Evolutionary conservation across 108 stramenopile species (phyloP), one percentile per base, ranked within the genome.

Genomic region (Epipyxis sp.): DNA sequence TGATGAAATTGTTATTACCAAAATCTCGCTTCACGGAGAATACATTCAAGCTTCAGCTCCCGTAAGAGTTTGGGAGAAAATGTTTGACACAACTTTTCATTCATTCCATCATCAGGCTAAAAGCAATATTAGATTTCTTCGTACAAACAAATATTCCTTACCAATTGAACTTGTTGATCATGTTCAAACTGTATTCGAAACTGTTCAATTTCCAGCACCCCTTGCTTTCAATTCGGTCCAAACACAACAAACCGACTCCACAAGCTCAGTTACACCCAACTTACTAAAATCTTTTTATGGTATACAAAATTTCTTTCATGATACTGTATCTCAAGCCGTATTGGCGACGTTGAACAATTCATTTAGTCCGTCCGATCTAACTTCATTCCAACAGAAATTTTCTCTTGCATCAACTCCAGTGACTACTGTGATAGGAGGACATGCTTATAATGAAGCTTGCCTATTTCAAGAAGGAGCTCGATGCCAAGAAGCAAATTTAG

Each of bases 401-500:
- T 40, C 42, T n/a, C 20, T 72, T 1, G 16, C 71, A 10, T 10
- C 35, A 0, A 1, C 35, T 13, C 16, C 40, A 13, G 46, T 20
- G 6, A 6, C 20, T 20, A 13, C 46, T 50, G 46, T 50, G 20
- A 20, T 16, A 20, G 46, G 46, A 50, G 46, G 46, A 50, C 46
- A 50, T 50, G 25, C 54, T 20, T 57, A 16, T 25, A 50, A 50
- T 50, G 25, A 20, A 57, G 16, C 16, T 20, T 16, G 54, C 16
- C 16, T 16, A 25, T 57, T 20, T 57, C 25, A 16, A 57, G 16
- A 25, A 20, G 44, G 71, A 13, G 71, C 37, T 0, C 34, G 29
- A 13, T 76, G 76, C n/a, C 34, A 0, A 40, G 76, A 76, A 35
- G 76, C 10, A 3, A 76, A 76, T 34, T 35, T 76, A 20, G 76